Base-by-base conservation (phyloP, 2,329 filamentous ascomycete species). In the Fusarium veterinarium region DNA sequence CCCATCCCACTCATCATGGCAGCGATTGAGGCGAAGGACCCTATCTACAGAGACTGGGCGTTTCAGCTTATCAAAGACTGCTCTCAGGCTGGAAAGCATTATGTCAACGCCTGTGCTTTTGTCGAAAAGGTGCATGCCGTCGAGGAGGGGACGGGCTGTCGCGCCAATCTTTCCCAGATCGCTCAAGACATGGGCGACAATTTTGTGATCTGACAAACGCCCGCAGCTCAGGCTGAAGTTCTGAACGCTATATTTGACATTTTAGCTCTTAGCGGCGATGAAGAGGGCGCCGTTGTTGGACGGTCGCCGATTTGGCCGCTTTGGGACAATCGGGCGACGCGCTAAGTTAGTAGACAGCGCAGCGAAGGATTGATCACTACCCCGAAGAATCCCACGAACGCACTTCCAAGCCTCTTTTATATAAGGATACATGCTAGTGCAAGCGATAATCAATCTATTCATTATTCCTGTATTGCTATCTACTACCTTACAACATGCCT, bases 181-280 rank as follows among this genome's bases (percentile, higher is more conserved):
- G 23, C 49, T 16, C 5, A 8, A 7, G 49, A 17, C 0, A 53
- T 53, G 23, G 49, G 33, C 10, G 23, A 40, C 0, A 13, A 13
- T 1, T 53, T 53, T 28, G 19, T 28, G 2, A 30, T 28, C 8
- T 28, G 30, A 30, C 9, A 11, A 30, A 30, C 30, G 30, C 30
- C 30, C 10, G 30, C 30, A 30, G 30, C 30, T 30, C 30, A 30
- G 10, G 8, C 30, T 30, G 28, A 28, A 28, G 28, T 28, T 28
- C 28, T 28, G 28, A 30, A 11, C 30, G 30, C 30, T 10, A 30
- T 30, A 30, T 10, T 30, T 30, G 30, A 10, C 8, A 33, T 5
- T 37, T 38, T 38, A 0, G 33, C 16, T 0, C 0, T 52, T 20
- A 5, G 13, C 2, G 8, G 49, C 49, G 33, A 52, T 6, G 0